phyloP scores from a whole-genome alignment of 2,329 filamentous ascomycete genomes.

The Huntiella moniliformis region DNA sequence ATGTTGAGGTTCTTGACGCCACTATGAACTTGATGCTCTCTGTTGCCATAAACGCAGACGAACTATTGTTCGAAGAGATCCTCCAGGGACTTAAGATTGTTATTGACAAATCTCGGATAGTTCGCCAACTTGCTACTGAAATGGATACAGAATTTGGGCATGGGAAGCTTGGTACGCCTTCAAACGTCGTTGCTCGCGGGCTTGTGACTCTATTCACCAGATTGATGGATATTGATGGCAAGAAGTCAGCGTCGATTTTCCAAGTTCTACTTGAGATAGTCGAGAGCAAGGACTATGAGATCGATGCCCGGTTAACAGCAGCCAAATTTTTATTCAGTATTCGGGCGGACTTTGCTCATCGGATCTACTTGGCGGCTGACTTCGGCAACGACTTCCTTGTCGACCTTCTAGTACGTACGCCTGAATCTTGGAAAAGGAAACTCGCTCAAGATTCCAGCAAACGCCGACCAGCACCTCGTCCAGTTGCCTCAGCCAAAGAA shows the following conservation, averaged over 20 bases:
- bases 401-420: conserved; percentile 48
- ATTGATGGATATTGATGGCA: conserved; percentile 45
- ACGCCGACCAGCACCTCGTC: conserved; percentile 19
- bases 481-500: conserved; percentile 32
- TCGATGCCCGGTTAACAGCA: conserved; percentile 52
- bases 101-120: conserved; percentile 6
- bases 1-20: conserved; percentile 44
- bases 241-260: conserved; percentile 45
- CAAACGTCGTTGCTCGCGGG: conserved; percentile 52
- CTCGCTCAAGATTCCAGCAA: conserved; percentile 26
- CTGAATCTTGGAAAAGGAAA: conserved; percentile 31
- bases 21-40: conserved; percentile 45
- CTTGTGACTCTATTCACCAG: conserved; percentile 61
- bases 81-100: conserved; percentile 12
- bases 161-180: conserved; percentile 26
- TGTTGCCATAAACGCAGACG: conserved; percentile 41
- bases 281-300: conserved; percentile 38
- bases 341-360: conserved; percentile 62
- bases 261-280: conserved; percentile 45
- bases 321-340: conserved; percentile 68
- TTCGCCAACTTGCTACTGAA: conserved; percentile 10
- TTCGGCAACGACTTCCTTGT: conserved; percentile 60
- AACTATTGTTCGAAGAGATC: conserved; percentile 39
- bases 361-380: conserved; percentile 50
- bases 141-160: conserved; percentile 12